Conservation (phyloP, 352 stramenopile genomes). For the Peronospora tabacina region DNA sequence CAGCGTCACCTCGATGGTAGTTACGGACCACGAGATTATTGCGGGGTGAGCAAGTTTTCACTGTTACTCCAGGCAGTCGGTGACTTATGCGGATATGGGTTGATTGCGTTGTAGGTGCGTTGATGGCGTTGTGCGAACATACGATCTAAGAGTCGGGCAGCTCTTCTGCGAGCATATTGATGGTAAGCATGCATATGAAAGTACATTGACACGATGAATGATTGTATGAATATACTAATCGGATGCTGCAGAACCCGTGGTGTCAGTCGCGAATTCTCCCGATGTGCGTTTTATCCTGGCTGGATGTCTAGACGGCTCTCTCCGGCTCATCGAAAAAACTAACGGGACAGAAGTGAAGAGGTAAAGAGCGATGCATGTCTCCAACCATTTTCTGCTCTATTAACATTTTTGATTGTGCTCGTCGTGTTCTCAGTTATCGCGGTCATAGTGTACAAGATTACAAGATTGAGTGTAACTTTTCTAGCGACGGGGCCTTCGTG, state of each 20-base stretch:
- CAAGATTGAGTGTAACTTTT: constrained; percentile 63
- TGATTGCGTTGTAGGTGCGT: constrained; percentile 47
- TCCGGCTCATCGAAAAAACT: constrained; percentile 68
- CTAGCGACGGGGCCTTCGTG: constrained; percentile 52
- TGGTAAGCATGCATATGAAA: constrained; percentile 20
- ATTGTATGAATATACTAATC: not conserved
- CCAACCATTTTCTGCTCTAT: not conserved
- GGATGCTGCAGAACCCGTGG: constrained; percentile 51
- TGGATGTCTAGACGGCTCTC: constrained; percentile 59
- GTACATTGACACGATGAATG: not conserved
- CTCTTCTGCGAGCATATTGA: constrained; percentile 71
- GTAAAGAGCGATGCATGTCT: constrained; percentile 19
- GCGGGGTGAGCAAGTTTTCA: constrained; percentile 37
- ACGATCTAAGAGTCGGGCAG: constrained; percentile 67
- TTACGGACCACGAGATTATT: constrained; percentile 75
- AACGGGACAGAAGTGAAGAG: constrained; percentile 63
- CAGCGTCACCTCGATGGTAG: constrained; percentile 78
- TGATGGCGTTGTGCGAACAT: constrained; percentile 77
- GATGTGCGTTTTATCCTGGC: constrained; percentile 74
- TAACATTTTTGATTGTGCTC: constrained; percentile 6
- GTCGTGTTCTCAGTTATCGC: constrained; percentile 36
- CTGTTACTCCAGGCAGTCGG: not conserved
- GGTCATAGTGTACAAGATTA: constrained; percentile 59
- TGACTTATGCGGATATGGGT: not conserved
- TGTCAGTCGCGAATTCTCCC: constrained; percentile 61